Evolutionary conservation across 441 rosid species (phyloP), one percentile per base, ranked within the genome.

Genomic region (Dalechampia spathulata): DNA sequence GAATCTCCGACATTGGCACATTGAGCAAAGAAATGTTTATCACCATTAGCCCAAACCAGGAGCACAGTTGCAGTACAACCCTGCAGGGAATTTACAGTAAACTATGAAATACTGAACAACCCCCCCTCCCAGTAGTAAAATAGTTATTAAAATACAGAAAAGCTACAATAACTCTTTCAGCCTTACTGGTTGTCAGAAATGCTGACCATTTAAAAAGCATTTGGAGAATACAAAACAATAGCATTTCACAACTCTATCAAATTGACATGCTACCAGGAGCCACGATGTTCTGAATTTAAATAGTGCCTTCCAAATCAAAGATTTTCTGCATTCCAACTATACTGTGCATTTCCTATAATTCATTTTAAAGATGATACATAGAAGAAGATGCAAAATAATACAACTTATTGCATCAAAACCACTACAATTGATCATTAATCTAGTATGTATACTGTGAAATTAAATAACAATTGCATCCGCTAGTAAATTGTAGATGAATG

Each of bases 1-100:
- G 99, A 90, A 71, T 90, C 99, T 56, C 99, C 99, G 57, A 90
- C 75, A 63, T 94, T 94, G 39, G 96, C 99, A 76, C 99, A 94
- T 50, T 87, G 99, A 27, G 76, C 89, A 70, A 78, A 83, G 67
- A 87, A 72, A 47, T 66, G 72, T 67, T 62, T 77, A 54, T 76
- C 74, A 46, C 53, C 65, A 60, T 76, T 81, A 44, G 68, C 68
- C 99, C 99, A 94, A 63, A 94, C 74, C 75, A 90, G 80, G 66
- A 90, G 97, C 66, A 86, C 66, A 4, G 99, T 90, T 66, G 96
- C 95, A 28, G 97, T 86, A 73, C 99, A 94, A 60, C 99, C 97
- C 99, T 90, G 71, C 53, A 57, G 34, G 42, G 23, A 39, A 45
- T 49, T 53, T 15, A 14, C 39, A 39, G 25, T 25, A 3, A n/a